These are phyloP conservation scores for Aurinia saxatilis DNA, from an alignment of 345 rosid species.

Conservation along the genomic window DNA sequence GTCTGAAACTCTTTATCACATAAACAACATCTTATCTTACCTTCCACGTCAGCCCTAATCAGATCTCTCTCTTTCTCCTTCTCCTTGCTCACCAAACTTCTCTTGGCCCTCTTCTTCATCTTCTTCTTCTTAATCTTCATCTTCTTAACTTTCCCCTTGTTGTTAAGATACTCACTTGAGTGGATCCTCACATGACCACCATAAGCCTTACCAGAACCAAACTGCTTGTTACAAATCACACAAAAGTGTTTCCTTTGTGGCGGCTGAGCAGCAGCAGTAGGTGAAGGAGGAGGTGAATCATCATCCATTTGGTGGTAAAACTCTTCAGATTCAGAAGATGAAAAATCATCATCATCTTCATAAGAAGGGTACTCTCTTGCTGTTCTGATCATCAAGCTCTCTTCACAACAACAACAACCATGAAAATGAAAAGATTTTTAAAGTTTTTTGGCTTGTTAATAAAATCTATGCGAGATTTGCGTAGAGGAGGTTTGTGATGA, in stretches of 20 bases:
- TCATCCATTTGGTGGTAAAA: background rate
- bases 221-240: constrained; percentile 29
- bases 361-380: background rate
- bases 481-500: constrained; percentile 3
- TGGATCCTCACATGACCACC: constrained; percentile 43
- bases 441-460: too few species aligned
- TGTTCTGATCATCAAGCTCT: constrained; percentile 13
- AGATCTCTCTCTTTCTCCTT: constrained; percentile 22
- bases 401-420: background rate
- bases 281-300: too few species aligned
- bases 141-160: constrained; percentile 22
- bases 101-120: constrained; percentile 5
- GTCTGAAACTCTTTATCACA: constrained; percentile 39
- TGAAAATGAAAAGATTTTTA: background rate
- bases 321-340: constrained; percentile 8
- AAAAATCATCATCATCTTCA: background rate
- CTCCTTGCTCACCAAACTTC: constrained; percentile 2
- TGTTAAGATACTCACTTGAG: constrained; percentile 5
- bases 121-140: background rate
- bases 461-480: constrained; percentile 18
- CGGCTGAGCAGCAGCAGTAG: background rate
- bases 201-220: constrained; percentile 35
- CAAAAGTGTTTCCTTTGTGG: constrained; percentile 19
- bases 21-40: constrained; percentile 26
- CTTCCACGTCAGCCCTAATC: constrained; percentile 21